These are phyloP conservation scores for Leucoagaricus sp. DNA, from an alignment of 1,284 basidiomycete species.

Conservation along the genomic window DNA sequence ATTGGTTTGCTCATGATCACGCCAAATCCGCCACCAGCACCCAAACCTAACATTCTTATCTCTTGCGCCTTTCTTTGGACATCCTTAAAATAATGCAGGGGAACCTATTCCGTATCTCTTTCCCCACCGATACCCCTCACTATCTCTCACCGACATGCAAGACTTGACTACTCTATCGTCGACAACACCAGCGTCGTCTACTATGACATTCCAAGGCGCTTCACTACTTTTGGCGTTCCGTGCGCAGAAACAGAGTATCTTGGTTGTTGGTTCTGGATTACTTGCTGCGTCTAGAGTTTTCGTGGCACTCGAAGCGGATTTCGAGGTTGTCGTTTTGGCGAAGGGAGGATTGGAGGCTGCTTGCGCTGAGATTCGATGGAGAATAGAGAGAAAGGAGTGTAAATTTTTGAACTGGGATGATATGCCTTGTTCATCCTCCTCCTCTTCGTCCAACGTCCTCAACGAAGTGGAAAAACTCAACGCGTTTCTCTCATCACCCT, in stretches of 20 bases:
- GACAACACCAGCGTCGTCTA: constrained; percentile 28
- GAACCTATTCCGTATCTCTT: not conserved
- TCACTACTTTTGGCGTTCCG: constrained; percentile 83
- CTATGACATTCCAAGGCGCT: constrained; percentile 53
- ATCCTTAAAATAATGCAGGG: not conserved
- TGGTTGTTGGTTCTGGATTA: constrained; percentile 77
- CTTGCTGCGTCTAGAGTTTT: constrained; percentile 84
- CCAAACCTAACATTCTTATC: not conserved
- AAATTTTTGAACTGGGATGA: constrained; percentile 56
- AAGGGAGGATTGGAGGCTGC: constrained; percentile 47
- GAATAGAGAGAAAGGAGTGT: constrained; percentile 58
- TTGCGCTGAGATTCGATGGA: constrained; percentile 75
- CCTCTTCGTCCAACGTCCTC: too few species aligned
- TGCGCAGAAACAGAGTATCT: constrained; percentile 50
- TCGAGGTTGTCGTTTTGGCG: constrained; percentile 67
- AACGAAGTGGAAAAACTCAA: constrained; percentile 47
- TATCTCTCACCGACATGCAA: constrained; percentile 10
- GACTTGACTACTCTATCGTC: not conserved
- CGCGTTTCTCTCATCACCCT: constrained; percentile 43
- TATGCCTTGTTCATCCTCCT: too few species aligned
- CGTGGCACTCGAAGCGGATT: constrained; percentile 82
- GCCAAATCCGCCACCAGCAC: not conserved
- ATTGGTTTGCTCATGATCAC: constrained; percentile 13
- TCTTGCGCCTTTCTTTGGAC: not conserved
- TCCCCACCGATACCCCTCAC: not conserved